phyloP scores from a whole-genome alignment of 2,329 filamentous ascomycete genomes.

The Fusarium longipes region DNA sequence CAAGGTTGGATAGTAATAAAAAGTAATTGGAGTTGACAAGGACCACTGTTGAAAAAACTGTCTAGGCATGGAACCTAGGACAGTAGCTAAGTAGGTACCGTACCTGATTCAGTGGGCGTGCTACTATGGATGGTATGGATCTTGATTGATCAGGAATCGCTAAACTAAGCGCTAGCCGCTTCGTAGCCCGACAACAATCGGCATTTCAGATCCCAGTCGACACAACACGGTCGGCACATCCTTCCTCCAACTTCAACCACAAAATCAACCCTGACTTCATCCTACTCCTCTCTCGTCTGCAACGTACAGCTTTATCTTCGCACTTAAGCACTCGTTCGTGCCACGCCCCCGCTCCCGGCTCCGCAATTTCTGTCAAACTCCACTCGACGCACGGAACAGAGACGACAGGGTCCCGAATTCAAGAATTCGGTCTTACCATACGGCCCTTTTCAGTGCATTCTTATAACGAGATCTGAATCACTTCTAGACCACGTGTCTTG shows the following conservation, averaged over 20 bases:
- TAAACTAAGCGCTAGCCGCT: conserved; percentile 23
- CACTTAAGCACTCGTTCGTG: neutral
- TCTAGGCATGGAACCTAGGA: no score
- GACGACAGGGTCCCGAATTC: conserved; percentile 7
- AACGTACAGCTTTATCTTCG: neutral
- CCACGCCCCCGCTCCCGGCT: conserved; percentile 11
- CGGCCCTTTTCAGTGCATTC: neutral
- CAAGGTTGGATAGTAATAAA: neutral
- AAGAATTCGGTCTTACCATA: conserved; percentile 1
- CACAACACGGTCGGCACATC: conserved; percentile 13
- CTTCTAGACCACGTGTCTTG: neutral
- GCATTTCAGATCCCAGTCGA: conserved; percentile 12
- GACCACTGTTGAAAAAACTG: neutral
- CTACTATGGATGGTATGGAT: no score
- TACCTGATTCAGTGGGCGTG: neutral
- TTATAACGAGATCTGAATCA: neutral
- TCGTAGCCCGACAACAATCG: conserved; percentile 18
- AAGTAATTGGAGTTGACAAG: neutral
- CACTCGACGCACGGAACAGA: conserved; percentile 20
- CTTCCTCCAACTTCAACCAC: conserved; percentile 18
- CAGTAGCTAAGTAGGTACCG: no score
- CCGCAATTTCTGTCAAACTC: conserved; percentile 14
- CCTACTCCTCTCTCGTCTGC: neutral
- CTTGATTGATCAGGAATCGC: conserved; percentile 31
- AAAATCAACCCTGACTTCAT: conserved; percentile 24